Evolutionary conservation across 2,329 filamentous ascomycete genomes (phyloP).

Genomic region (Cladophialophora yegresii): DNA sequence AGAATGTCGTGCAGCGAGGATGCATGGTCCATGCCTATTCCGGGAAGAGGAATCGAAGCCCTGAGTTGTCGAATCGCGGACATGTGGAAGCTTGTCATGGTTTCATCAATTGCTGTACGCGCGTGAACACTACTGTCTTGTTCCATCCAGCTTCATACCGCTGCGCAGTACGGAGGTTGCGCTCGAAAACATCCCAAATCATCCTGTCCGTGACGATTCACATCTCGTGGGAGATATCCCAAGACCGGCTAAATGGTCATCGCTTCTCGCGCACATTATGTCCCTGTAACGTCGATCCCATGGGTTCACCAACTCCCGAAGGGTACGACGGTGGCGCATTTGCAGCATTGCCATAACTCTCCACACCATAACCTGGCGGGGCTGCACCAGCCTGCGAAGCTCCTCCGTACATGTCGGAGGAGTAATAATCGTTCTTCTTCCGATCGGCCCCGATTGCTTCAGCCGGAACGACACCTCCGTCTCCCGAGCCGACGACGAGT

Average conservation of each 20-base stretch:
- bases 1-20: slow-evolving; percentile 19
- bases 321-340: slow-evolving; percentile 34
- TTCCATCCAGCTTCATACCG: slow-evolving; percentile 12
- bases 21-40: slow-evolving; percentile 6
- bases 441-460: slow-evolving; percentile 31
- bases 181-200: not conserved
- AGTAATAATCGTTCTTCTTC: slow-evolving; percentile 27
- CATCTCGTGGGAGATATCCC: slow-evolving; percentile 10
- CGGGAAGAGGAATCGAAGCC: not conserved
- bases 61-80: not conserved
- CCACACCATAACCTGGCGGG: slow-evolving; percentile 32
- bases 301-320: slow-evolving; percentile 37
- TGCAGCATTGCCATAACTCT: slow-evolving; percentile 32
- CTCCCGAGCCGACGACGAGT: slow-evolving; percentile 51
- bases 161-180: not conserved
- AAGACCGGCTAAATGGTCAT: slow-evolving; percentile 15
- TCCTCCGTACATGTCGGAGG: slow-evolving; percentile 24
- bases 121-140: not conserved
- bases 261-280: slow-evolving; percentile 35
- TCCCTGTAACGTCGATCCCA: slow-evolving; percentile 37
- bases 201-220: not conserved
- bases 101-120: not conserved
- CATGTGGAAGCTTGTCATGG: slow-evolving; percentile 5
- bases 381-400: slow-evolving; percentile 18
- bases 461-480: slow-evolving; percentile 45